Evolutionary conservation across 352 stramenopile genomes (phyloP), one percentile per base, ranked within the genome.

Genomic region (Phytophthora ohioensis): DNA sequence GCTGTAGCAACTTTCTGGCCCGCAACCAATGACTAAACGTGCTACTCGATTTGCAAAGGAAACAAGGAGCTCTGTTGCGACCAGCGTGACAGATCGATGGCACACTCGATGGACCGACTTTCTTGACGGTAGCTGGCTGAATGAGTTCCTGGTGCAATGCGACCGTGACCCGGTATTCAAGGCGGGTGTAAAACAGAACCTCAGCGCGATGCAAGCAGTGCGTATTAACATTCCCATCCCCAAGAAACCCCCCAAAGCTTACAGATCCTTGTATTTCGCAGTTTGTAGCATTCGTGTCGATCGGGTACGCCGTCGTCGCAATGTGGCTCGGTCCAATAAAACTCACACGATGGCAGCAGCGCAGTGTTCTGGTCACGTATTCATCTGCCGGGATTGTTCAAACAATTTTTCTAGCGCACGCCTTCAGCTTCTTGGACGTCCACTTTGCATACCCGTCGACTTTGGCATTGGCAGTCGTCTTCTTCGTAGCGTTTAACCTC

Each of bases 401-500:
- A 34, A 9, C 73, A 17, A 66, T 82, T 10, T 89, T 88, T 58
- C 57, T 80, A 2, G 46, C 60, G 1, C 83, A 74, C 63, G 64
- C 69, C 30, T 63, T 73, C 13, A 55, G 69, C 15, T 39, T 56
- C 7, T 9, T 87, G 49, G 49, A 47, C 30, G 68, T 81, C 31
- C 64, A 73, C 17, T 45, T 67, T 4, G 81, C 69, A n/a, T 79
- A 84, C 38, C 73, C 78, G 1, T 56, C 79, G 7, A 80, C 81
- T 12, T 17, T 82, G 3, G 64, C 21, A 5, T 27, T 85, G 2
- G 73, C 67, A 15, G 7, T 76, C 0, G 12, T 79, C 38, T 88
- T 88, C 55, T 84, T 91, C 56, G 54, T 73, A 4, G 46, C 78
- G 2, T 91, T 91, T 64, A 90, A 86, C 62, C 32, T 78, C 67